These are phyloP conservation scores for Firmiana major DNA, from an alignment of 345 rosid species.

Conservation along the genomic window DNA sequence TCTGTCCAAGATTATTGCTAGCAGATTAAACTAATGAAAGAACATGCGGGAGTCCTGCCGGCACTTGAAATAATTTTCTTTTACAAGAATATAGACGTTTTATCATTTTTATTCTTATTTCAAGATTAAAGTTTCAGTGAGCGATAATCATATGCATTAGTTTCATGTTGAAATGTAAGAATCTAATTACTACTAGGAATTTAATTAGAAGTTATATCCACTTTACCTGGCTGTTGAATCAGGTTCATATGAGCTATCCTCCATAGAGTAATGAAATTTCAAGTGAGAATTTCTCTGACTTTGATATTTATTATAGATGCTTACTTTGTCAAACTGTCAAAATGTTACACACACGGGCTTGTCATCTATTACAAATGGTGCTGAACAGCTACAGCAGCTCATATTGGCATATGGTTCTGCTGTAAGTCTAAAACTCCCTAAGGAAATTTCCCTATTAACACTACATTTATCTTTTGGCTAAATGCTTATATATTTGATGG, in stretches of 20 bases:
- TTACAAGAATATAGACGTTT: neutral
- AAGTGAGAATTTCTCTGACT: neutral
- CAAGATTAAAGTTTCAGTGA: neutral
- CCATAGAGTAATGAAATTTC: neutral
- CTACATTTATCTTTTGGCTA: neutral
- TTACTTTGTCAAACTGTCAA: slow-evolving; percentile 42
- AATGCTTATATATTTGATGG: slow-evolving; percentile 8
- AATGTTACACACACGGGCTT: slow-evolving; percentile 37
- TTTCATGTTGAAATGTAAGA: neutral
- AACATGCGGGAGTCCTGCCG: neutral
- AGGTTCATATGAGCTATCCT: neutral
- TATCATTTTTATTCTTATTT: neutral
- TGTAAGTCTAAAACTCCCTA: slow-evolving; percentile 27
- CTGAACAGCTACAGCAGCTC: slow-evolving; percentile 30
- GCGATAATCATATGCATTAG: neutral
- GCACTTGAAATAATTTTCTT: neutral
- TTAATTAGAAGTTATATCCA: neutral
- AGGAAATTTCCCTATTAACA: neutral
- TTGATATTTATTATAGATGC: slow-evolving; percentile 29
- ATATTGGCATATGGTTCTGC: slow-evolving; percentile 34
- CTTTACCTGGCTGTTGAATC: neutral
- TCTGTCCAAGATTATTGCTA: neutral
- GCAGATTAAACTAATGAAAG: neutral
- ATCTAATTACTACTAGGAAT: neutral
- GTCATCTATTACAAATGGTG: slow-evolving; percentile 35